Conservation (phyloP, 495 filamentous ascomycete genomes). For the Penicillium arizonense region DNA sequence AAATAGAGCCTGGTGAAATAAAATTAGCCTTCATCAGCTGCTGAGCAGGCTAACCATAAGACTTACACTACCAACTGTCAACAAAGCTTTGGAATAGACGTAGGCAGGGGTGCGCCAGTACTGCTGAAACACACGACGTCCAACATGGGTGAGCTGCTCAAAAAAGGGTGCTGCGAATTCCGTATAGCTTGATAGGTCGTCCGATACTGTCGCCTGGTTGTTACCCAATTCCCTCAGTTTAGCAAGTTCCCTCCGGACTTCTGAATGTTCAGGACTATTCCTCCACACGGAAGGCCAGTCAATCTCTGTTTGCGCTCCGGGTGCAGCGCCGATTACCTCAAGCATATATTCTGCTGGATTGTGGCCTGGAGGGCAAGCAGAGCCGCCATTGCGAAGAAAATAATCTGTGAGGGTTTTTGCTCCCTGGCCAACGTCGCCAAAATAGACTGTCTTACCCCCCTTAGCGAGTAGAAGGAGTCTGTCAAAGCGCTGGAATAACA, state of each 20-base stretch:
- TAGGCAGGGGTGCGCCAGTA: constrained; percentile 47
- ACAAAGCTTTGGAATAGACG: neutral
- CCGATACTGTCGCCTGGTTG: neutral
- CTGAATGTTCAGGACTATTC: constrained; percentile 57
- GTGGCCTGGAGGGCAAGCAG: neutral
- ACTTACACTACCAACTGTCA: neutral
- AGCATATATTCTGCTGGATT: neutral
- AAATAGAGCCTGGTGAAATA: neutral
- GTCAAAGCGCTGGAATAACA: constrained; percentile 95
- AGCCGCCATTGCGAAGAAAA: neutral
- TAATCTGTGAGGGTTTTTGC: neutral
- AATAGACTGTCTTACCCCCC: constrained; percentile 86
- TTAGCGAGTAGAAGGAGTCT: constrained; percentile 78
- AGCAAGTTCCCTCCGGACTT: constrained; percentile 58
- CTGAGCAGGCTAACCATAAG: constrained; percentile 46
- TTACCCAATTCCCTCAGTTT: constrained; percentile 40
- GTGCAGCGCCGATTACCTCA: neutral
- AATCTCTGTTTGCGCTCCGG: neutral
- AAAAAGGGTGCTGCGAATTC: constrained; percentile 37
- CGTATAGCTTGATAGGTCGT: constrained; percentile 8
- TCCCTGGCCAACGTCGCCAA: constrained; percentile 70
- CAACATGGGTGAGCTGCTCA: constrained; percentile 37
- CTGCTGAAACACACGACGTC: constrained; percentile 30
- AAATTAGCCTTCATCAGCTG: neutral
- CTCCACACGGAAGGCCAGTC: constrained; percentile 74